Evolutionary conservation across 768 basidiomycete species (phyloP).

Genomic region (Mycena galericulata): DNA sequence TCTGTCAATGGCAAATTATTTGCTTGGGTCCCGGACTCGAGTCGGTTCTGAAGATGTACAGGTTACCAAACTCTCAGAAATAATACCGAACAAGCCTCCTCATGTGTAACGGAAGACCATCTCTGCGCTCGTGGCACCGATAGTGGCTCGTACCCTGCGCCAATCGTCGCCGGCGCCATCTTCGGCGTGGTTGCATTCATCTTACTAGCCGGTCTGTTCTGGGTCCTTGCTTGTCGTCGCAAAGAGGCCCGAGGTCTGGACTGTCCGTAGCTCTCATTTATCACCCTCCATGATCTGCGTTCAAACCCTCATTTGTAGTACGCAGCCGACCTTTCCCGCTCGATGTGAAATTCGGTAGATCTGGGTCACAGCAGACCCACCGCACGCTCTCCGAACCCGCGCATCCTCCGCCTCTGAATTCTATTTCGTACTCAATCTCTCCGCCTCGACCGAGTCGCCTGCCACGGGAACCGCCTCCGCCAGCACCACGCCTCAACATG

Average conservation of each 20-base stretch:
- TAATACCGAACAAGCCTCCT: too few relatives aligned
- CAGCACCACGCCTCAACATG: background rate
- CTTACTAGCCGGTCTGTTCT: background rate
- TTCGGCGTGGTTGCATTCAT: constrained; percentile 1
- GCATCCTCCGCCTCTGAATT: background rate
- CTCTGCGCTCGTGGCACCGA: too few relatives aligned
- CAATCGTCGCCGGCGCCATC: constrained; percentile 1
- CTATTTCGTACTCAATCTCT: background rate
- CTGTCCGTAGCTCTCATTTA: background rate
- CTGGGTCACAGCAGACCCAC: background rate
- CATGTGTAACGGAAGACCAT: too few relatives aligned
- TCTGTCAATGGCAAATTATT: too few relatives aligned
- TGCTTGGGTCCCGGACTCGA: too few relatives aligned
- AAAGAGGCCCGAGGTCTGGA: background rate
- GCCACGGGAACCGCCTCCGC: background rate
- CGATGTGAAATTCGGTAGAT: constrained; percentile 4
- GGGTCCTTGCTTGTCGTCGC: constrained; percentile 13
- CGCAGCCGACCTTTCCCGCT: constrained; percentile 22
- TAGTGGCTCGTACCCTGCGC: too few relatives aligned
- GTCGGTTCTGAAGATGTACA: too few relatives aligned
- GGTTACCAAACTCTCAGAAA: too few relatives aligned
- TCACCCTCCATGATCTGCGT: background rate
- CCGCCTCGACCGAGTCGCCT: constrained; percentile 11
- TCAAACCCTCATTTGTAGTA: background rate
- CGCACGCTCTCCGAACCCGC: background rate